phyloP scores from a whole-genome alignment of 148 eudicot species.

The Amaranthus palmeri region DNA sequence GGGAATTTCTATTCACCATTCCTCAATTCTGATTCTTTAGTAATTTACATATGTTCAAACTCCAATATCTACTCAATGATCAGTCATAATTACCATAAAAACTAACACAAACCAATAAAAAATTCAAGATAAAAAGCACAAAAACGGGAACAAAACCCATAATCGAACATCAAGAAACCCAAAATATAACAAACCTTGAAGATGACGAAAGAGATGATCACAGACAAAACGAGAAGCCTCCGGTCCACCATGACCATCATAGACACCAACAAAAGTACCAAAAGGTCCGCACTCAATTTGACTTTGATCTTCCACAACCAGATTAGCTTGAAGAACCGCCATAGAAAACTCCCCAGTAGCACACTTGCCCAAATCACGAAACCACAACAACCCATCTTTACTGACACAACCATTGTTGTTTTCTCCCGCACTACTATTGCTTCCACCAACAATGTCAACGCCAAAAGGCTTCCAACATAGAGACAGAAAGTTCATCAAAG shows the following conservation, averaged over 20 bases:
- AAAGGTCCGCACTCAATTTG: slow-evolving; percentile 51
- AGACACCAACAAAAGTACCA: slow-evolving; percentile 69
- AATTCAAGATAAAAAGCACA: neutral
- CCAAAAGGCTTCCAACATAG: slow-evolving; percentile 64
- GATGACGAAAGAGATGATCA: slow-evolving; percentile 49
- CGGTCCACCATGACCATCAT: slow-evolving; percentile 76
- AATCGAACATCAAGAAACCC: neutral
- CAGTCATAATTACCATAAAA: slow-evolving; percentile 2
- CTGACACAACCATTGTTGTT: slow-evolving; percentile 10
- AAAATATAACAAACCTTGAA: slow-evolving; percentile 28
- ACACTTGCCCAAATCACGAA: slow-evolving; percentile 35
- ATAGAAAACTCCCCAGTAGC: slow-evolving; percentile 51
- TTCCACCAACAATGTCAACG: slow-evolving; percentile 28
- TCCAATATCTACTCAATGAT: neutral
- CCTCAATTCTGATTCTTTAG: neutral
- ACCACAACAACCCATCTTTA: slow-evolving; percentile 49
- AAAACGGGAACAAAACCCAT: neutral
- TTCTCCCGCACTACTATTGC: neutral
- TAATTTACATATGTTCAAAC: neutral
- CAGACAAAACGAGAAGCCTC: slow-evolving; percentile 59
- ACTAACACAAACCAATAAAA: neutral
- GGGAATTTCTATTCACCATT: neutral
- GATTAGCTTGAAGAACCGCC: slow-evolving; percentile 66
- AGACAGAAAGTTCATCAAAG: slow-evolving; percentile 59
- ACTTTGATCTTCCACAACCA: slow-evolving; percentile 60